Evolutionary conservation across 1,284 basidiomycete genomes (phyloP).

Genomic region (Trichosporon ovoides): DNA sequence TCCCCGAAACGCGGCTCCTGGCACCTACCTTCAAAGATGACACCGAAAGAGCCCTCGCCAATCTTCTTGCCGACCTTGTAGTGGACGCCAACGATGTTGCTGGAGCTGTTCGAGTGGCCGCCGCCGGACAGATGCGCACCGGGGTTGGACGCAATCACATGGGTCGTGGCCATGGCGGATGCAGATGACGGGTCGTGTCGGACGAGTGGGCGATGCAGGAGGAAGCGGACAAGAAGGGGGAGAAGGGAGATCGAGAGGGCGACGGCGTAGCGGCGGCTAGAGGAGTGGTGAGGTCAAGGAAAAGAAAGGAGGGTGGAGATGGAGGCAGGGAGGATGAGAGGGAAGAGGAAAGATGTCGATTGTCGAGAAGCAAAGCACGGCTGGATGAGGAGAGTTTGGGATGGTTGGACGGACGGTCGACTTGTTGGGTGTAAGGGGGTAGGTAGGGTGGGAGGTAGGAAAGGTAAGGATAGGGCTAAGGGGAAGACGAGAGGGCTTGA

Average conservation of each 20-base stretch:
- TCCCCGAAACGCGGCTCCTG: background rate
- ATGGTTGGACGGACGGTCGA: background rate
- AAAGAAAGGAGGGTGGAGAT: background rate
- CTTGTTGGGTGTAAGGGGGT: constrained; percentile 16
- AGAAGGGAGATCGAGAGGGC: background rate
- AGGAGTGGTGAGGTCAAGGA: background rate
- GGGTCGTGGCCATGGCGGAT: constrained; percentile 46
- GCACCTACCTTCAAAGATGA: constrained; percentile 83
- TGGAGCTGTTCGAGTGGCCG: constrained; percentile 43
- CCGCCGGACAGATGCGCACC: constrained; percentile 40
- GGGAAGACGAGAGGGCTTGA: constrained; percentile 4
- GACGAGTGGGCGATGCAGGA: background rate
- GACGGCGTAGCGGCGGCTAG: background rate
- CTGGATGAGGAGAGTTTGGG: constrained; percentile 27
- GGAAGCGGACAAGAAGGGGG: background rate
- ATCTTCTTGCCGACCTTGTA: constrained; percentile 61
- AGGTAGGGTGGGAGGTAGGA: background rate
- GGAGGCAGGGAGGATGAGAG: constrained; percentile 3
- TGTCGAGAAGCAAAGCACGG: constrained; percentile 16
- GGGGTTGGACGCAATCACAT: constrained; percentile 47
- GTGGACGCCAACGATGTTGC: constrained; percentile 54
- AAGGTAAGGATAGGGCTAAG: background rate
- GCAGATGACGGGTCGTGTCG: constrained; percentile 7
- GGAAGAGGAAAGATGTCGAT: constrained; percentile 26
- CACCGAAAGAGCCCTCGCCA: constrained; percentile 79